Base-by-base conservation (phyloP, 148 eudicot genomes). In the Vaccinium corymbosum region DNA sequence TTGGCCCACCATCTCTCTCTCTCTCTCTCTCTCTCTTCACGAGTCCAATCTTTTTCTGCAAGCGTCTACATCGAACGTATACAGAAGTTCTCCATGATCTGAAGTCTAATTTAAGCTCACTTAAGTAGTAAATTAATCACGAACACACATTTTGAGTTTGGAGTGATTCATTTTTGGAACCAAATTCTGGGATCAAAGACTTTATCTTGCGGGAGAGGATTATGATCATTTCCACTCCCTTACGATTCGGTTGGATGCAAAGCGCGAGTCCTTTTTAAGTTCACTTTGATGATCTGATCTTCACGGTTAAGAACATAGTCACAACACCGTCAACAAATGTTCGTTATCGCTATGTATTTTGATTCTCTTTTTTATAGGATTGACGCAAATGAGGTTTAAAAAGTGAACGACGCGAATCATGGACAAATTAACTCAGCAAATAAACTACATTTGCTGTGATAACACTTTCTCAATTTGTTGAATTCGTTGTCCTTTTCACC, bases 1-100 rank as follows among this genome's bases (percentile, higher is more conserved):
- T 7, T 12, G 8, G 35, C 38, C 7, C 73, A 0, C n/a, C 0
- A 20, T 1, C 20, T 1, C n/a, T 1, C 64, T 1, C 8, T 0
- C n/a, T 0, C 61, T 0, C 59, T 15, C 25, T n/a, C 72, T 25
- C 72, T 66, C 52, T 73, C 22, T 2, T 0, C 20, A 6, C 27
- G 29, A 8, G 38, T 66, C 73, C 35, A n/a, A 48, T 68, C 38
- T 14, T 68, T 68, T 68, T 57, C 62, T 57, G 62, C 70, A n/a
- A n/a, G 22, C 7, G 70, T 20, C 70, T 62, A 8, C 20, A 19
- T n/a, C 70, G 25, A 19, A 55, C 17, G 2, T 3, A 55, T 55
- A 55, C 57, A 52, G 55, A 42, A 42, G 46, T 42, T 42, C 46
- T 42, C 6, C 46, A 42, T 42, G 46, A 42, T 42, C 46, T 3